phyloP scores from a whole-genome alignment of 352 stramenopile genomes.

The Bremia lactucae region DNA sequence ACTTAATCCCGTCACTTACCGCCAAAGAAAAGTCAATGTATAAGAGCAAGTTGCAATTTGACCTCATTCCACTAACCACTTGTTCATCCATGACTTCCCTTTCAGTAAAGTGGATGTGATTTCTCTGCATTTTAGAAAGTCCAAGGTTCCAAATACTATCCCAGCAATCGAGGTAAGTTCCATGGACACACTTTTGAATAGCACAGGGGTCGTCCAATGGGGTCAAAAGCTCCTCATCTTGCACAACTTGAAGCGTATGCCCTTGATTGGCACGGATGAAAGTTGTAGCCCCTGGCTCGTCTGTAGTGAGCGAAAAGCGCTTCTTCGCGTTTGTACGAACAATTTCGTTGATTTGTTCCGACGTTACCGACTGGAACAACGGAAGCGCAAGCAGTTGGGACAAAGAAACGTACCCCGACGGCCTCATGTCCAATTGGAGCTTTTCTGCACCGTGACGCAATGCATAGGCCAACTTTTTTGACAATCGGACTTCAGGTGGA shows the following conservation, averaged over 20 bases:
- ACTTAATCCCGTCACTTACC: conserved; percentile 59
- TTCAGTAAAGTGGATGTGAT: conserved; percentile 82
- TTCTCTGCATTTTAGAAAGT: conserved; percentile 69
- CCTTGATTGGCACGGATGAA: conserved; percentile 81
- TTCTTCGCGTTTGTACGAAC: conserved; percentile 66
- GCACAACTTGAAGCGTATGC: conserved; percentile 52
- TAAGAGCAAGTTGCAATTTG: conserved; percentile 59
- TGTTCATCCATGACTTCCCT: conserved; percentile 33
- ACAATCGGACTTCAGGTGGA: conserved; percentile 50
- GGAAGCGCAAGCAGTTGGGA: conserved; percentile 34
- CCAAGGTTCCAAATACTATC: conserved; percentile 44
- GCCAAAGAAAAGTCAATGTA: conserved; percentile 56
- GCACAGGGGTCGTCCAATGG: conserved; percentile 38
- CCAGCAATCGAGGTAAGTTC: conserved; percentile 67
- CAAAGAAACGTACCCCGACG: conserved; percentile 58
- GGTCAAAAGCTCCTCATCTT: conserved; percentile 61
- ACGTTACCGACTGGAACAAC: conserved; percentile 40
- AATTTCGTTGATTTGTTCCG: conserved; percentile 51
- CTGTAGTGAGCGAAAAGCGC: conserved; percentile 55
- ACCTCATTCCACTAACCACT: conserved; percentile 71
- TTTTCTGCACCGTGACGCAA: conserved; percentile 64
- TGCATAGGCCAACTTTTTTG: conserved; percentile 67
- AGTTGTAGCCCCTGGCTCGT: conserved; percentile 23
- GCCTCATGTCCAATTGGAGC: conserved; percentile 54
- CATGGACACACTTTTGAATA: conserved; percentile 57